Base-by-base conservation (phyloP, 2,329 filamentous ascomycete genomes). In the Monosporascus ibericus region DNA sequence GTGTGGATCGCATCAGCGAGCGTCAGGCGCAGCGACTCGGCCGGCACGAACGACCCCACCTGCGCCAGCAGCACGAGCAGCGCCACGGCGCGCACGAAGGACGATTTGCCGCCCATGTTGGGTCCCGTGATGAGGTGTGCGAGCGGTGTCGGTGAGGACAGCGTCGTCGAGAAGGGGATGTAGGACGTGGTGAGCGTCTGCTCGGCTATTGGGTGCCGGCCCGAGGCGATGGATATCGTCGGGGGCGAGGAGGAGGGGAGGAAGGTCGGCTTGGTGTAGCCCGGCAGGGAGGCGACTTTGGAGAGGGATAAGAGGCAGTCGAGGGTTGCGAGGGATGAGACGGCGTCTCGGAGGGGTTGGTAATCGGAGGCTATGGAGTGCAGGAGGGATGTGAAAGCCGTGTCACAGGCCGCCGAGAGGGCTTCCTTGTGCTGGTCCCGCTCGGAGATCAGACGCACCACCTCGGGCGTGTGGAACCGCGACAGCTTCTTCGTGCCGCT, bases 21-120 rank as follows among this genome's bases (percentile, higher is more conserved):
- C 9, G 92, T 92, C 0, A 97, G 79, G 3, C 75, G 72, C 25
- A 92, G 84, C 2, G 82, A 78, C 27, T 80, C 77, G 22, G 92
- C 92, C 2, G 94, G 94, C 1, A 99, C 91, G 69, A 92, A 99
- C 38, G 89, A 95, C 48, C 94, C 94, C 58, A 96, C 87, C 67
- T 99, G 94, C 7, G 90, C 91, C 75, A 99, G 92, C 63, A 99
- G 92, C 47, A 88, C 82, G 57, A 97, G 90, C 6, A 99, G 82
- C 9, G 94, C 92, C 44, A 95, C 85, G 59, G 92, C 89, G 50
- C 94, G 90, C 22, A 99, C 92, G 69, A 96, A 99, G 53, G 88
- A 94, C n/a, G 90, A 96, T 68, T 99, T 99, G 52, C 94, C 94
- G 63, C 94, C 94, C 94, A 99, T 99, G 73, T 99, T 99, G 30